Percentiles rank a stretch among this genome's conserved stretches.
phyloP scores from a whole-genome alignment of 2,329 filamentous ascomycete genomes.

The Exophiala dermatitidis region DNA sequence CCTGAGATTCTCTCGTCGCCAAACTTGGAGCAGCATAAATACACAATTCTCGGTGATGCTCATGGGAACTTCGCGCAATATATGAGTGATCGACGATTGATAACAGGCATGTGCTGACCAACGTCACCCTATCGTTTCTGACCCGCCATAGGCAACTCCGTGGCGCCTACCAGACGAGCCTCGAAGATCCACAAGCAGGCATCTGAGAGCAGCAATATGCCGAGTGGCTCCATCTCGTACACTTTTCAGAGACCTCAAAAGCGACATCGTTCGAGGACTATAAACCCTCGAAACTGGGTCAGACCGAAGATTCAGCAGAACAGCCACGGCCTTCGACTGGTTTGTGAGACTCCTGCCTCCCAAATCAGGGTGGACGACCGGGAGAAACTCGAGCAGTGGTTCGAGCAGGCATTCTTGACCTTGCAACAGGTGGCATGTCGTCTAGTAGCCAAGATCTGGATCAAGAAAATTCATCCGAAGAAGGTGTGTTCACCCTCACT shows the following conservation, averaged over 20 bases:
- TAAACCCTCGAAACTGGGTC: not conserved
- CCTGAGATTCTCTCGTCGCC: conserved; percentile 15
- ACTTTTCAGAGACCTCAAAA: conserved; percentile 12
- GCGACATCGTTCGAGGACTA: conserved; percentile 16
- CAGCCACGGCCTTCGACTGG: conserved; percentile 31
- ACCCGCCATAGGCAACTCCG: conserved; percentile 3
- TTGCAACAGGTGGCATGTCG: conserved; percentile 44
- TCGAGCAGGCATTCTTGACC: conserved; percentile 36
- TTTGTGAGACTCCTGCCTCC: conserved; percentile 20
- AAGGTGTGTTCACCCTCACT: conserved; percentile 28
- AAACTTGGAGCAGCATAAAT: conserved; percentile 11
- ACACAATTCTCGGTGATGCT: conserved; percentile 16
- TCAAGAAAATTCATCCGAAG: conserved; percentile 42
- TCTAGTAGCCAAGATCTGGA: conserved; percentile 40
- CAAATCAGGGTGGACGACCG: conserved; percentile 35
- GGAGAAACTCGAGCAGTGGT: conserved; percentile 35
- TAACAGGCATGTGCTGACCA: not conserved
- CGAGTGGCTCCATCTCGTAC: conserved; percentile 14
- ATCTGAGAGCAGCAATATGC: not conserved
- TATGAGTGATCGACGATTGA: conserved; percentile 3
- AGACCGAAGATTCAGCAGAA: conserved; percentile 25
- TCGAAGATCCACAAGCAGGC: conserved; percentile 7
- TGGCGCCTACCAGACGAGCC: not conserved
- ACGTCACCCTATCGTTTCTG: not conserved
- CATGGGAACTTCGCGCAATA: conserved; percentile 11